Evolutionary conservation across 2,329 filamentous ascomycete species (phyloP).

Genomic region (Venturia aucupariae): DNA sequence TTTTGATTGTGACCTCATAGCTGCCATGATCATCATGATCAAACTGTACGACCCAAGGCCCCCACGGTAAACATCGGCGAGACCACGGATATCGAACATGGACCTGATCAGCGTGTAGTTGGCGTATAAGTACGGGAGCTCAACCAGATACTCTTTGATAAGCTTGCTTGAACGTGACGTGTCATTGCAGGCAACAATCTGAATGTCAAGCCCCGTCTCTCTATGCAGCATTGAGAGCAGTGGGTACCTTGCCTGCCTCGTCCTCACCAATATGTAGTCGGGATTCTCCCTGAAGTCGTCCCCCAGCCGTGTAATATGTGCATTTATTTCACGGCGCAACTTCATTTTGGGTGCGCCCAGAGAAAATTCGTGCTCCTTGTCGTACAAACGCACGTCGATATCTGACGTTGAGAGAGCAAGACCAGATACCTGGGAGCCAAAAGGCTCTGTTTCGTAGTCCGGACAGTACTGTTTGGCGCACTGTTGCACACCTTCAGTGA

Average conservation of each 20-base stretch:
- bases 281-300: neutral
- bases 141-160: slow-evolving; percentile 36
- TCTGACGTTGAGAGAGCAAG: slow-evolving; percentile 45
- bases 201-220: slow-evolving; percentile 40
- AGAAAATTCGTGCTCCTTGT: slow-evolving; percentile 10
- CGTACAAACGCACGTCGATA: slow-evolving; percentile 40
- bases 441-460: slow-evolving; percentile 30
- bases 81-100: slow-evolving; percentile 39
- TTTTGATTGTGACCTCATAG: slow-evolving; percentile 37
- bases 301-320: neutral
- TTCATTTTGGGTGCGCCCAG: neutral
- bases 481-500: neutral
- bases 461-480: slow-evolving; percentile 17
- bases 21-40: slow-evolving; percentile 48
- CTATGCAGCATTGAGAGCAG: slow-evolving; percentile 36
- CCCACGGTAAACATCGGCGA: slow-evolving; percentile 39
- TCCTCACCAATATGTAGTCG: slow-evolving; percentile 17
- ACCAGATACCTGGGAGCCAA: slow-evolving; percentile 46
- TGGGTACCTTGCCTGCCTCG: slow-evolving; percentile 29
- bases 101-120: slow-evolving; percentile 43
- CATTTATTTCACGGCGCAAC: neutral
- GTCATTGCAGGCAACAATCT: slow-evolving; percentile 41
- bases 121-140: slow-evolving; percentile 40
- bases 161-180: slow-evolving; percentile 32
- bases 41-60: slow-evolving; percentile 46